phyloP scores from a whole-genome alignment of 2,329 filamentous ascomycete genomes.

The Harringtonia lauricola region DNA sequence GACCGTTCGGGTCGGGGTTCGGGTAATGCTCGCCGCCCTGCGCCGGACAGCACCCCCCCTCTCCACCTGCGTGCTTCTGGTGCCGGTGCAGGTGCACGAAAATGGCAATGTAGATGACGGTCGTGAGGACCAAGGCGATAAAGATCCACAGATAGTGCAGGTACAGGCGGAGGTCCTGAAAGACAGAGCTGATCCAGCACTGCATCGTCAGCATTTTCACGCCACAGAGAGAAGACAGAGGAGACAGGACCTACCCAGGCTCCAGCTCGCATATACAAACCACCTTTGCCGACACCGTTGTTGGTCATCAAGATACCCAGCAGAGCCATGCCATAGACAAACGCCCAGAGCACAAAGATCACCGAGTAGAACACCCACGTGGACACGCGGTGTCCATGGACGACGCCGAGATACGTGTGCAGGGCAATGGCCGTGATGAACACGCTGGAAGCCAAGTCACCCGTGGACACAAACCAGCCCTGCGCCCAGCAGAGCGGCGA shows the following conservation, averaged over 20 bases:
- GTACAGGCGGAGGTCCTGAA: conserved; percentile 42
- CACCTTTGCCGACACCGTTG: conserved; percentile 28
- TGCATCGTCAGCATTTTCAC: conserved; percentile 14
- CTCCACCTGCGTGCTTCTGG: conserved; percentile 8
- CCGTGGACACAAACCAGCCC: conserved; percentile 57
- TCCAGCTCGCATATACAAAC: conserved; percentile 52
- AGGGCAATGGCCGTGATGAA: conserved; percentile 56
- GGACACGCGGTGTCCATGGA: conserved; percentile 40
- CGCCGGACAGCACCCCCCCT: conserved; percentile 1
- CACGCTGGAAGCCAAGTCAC: conserved; percentile 54
- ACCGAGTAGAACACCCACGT: conserved; percentile 35
- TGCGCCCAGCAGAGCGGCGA: conserved; percentile 48
- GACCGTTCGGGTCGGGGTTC: conserved; percentile 13
- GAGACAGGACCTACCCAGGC: conserved; percentile 39
- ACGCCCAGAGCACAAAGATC: conserved; percentile 43
- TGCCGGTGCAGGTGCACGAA: conserved; percentile 28
- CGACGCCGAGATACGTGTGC: conserved; percentile 55
- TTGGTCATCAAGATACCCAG: conserved; percentile 34
- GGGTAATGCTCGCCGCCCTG: conserved; percentile 11
- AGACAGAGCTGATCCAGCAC: conserved; percentile 53
- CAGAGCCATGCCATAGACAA: conserved; percentile 45
- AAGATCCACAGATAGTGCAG: conserved; percentile 58
- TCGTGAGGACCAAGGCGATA: conserved; percentile 25
- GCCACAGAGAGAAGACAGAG: not conserved
- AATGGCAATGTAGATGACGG: conserved; percentile 27